Base-by-base conservation (phyloP, 2,329 filamentous ascomycete species). In the Stachybotrys elegans region DNA sequence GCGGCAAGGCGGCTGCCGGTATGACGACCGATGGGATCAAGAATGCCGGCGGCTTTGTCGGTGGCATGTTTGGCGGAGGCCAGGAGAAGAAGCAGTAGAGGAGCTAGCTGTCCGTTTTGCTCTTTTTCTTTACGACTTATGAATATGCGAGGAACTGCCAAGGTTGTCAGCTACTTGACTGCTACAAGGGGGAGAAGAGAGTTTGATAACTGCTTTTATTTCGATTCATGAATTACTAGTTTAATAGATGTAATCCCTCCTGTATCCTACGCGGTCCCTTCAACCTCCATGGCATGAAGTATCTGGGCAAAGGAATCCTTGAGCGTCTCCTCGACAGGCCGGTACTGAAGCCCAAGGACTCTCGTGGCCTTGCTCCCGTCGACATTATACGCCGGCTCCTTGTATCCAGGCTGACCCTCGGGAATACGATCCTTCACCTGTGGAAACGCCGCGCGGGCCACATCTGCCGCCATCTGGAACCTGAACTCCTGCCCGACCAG, bases 11-110 rank as follows among this genome's bases (percentile, higher is more conserved):
- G 19, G 61, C 58, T 13, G 60, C 56, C 2, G 48, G 53, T 5
- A 51, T 45, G 34, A 46, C 53, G 5, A 40, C 54, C 12, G 55
- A 57, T 9, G 61, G 60, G 2, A 45, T 57, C 21, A 59, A 65
- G 54, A 53, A 56, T 4, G 51, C 57, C 0, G 61, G 62, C 3
- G 52, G 54, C 12, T 51, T 51, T 9, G 58, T 67, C 12, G 65
- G 65, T 0, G 60, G 64, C 6, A 22, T 68, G 6, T 57, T 67
- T 36, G 63, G 63, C 1, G 56, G 55, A 12, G 58, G 57, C 47
- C 48, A 57, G 55, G 50, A 43, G 17, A 36, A 52, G 43, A 46
- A 52, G 38, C 9, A 17, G 9, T 16, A 29, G 34, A 20, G 21
- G 34, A 5, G n/a, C n/a, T n/a, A n/a, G n/a, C n/a, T n/a, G n/a